phyloP scores from a whole-genome alignment of 805 yeast species.

The Kregervanrija delftensis region DNA sequence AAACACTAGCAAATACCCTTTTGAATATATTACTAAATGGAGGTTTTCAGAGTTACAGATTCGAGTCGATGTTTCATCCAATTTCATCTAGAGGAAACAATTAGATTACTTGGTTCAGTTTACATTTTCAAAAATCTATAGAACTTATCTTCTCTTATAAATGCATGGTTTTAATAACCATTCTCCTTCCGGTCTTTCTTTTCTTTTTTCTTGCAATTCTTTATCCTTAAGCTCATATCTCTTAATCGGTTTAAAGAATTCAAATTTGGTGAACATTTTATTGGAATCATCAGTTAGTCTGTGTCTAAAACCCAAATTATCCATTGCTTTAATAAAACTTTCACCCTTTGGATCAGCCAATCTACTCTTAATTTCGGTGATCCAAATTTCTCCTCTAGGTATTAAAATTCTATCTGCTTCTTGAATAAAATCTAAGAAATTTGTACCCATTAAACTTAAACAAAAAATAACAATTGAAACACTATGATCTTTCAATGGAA shows the following conservation, averaged over 20 bases:
- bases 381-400: slow-evolving; percentile 94
- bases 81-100: no score
- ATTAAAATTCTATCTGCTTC: slow-evolving; percentile 85
- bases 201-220: slow-evolving; percentile 48
- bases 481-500: slow-evolving; percentile 73
- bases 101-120: no score
- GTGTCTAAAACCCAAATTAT: slow-evolving; percentile 78
- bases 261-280: slow-evolving; percentile 92
- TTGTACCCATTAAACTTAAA: slow-evolving; percentile 95
- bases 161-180: slow-evolving; percentile 95
- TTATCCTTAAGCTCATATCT: slow-evolving; percentile 58
- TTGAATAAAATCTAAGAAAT: slow-evolving; percentile 81
- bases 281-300: slow-evolving; percentile 79
- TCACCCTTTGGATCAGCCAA: slow-evolving; percentile 68
- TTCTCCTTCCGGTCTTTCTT: slow-evolving; percentile 64
- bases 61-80: no score
- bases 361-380: slow-evolving; percentile 93
- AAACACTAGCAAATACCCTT: no score
- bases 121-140: neutral
- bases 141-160: slow-evolving; percentile 73
- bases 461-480: slow-evolving; percentile 90
- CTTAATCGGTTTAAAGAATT: slow-evolving; percentile 80
- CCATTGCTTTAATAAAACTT: slow-evolving; percentile 77
- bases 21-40: no score
- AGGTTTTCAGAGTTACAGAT: no score